Conservation (phyloP, 169 alveolate genomes). For the Plasmodium cynomolgi region DNA sequence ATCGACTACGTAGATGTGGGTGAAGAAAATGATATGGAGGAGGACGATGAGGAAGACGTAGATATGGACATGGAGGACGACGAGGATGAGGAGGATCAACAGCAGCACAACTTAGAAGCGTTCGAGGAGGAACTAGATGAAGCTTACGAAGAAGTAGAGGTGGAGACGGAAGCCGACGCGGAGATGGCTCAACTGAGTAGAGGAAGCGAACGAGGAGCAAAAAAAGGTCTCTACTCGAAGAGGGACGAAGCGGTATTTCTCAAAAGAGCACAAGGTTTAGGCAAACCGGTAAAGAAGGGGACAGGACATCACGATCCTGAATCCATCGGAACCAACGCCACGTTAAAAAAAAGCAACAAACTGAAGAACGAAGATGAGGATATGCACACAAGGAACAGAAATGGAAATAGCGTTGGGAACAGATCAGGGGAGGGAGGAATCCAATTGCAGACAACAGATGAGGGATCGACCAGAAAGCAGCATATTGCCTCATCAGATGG, state of each 20-base stretch:
- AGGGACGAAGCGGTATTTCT: neutral
- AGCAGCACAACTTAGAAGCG: neutral
- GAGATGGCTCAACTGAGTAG: neutral
- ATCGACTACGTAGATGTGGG: conserved; percentile 3
- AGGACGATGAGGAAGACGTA: neutral
- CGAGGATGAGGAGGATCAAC: neutral
- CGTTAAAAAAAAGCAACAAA: neutral
- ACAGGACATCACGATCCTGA: neutral
- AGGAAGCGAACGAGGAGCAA: neutral
- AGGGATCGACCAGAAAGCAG: neutral
- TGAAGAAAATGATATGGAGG: neutral
- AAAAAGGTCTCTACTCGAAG: neutral
- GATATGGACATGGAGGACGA: neutral
- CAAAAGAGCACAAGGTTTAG: neutral
- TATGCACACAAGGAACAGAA: neutral
- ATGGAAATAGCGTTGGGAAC: neutral
- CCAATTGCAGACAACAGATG: neutral
- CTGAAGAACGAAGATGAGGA: neutral
- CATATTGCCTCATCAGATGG: neutral
- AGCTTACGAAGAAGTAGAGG: neutral
- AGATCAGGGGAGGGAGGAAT: neutral
- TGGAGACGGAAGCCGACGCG: neutral
- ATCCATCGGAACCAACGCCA: neutral
- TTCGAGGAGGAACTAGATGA: neutral
- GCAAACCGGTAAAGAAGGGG: neutral